Evolutionary conservation across 495 filamentous ascomycete genomes (phyloP).

Genomic region (Daldinia caldariorum): DNA sequence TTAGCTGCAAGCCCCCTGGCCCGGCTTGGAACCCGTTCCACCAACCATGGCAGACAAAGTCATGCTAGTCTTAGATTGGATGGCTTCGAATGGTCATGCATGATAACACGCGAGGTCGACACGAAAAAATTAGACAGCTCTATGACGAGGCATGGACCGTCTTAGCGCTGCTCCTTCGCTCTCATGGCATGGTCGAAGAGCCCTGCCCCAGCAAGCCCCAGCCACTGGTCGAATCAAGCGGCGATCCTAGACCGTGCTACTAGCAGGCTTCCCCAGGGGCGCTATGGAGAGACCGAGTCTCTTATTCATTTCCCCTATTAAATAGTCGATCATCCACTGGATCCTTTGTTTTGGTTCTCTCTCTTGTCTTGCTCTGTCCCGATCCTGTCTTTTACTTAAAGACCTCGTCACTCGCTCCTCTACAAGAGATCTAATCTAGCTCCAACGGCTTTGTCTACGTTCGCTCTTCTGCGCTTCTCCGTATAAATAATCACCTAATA

Average conservation of each 20-base stretch:
- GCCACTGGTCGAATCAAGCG: constrained; percentile 16
- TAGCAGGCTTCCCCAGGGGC: constrained; percentile 42
- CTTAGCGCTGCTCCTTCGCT: constrained; percentile 18
- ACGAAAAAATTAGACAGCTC: constrained; percentile 45
- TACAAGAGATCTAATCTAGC: constrained; percentile 4
- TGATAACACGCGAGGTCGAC: constrained; percentile 39
- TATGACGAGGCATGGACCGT: constrained; percentile 34
- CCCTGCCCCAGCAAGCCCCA: constrained; percentile 5
- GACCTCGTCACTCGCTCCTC: constrained; percentile 40
- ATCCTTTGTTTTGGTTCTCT: constrained; percentile 34
- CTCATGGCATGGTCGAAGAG: constrained; percentile 12
- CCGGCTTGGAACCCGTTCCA: constrained; percentile 22
- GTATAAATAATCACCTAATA: constrained; percentile 17
- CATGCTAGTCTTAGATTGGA: constrained; percentile 34
- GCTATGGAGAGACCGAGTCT: constrained; percentile 39
- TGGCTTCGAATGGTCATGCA: constrained; percentile 34
- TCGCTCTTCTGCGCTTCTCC: constrained; percentile 24
- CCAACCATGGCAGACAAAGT: constrained; percentile 32
- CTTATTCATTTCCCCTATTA: constrained; percentile 40
- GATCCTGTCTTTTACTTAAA: constrained; percentile 35
- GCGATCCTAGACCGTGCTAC: constrained; percentile 34
- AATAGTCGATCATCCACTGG: constrained; percentile 39
- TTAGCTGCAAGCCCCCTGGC: constrained; percentile 30
- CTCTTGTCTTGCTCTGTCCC: constrained; percentile 25
- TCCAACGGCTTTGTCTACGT: constrained; percentile 18